Percentiles rank a stretch among this genome's conserved stretches.
Conservation (phyloP, 495 filamentous ascomycete genomes). For the Talaromyces proteolyticus region DNA sequence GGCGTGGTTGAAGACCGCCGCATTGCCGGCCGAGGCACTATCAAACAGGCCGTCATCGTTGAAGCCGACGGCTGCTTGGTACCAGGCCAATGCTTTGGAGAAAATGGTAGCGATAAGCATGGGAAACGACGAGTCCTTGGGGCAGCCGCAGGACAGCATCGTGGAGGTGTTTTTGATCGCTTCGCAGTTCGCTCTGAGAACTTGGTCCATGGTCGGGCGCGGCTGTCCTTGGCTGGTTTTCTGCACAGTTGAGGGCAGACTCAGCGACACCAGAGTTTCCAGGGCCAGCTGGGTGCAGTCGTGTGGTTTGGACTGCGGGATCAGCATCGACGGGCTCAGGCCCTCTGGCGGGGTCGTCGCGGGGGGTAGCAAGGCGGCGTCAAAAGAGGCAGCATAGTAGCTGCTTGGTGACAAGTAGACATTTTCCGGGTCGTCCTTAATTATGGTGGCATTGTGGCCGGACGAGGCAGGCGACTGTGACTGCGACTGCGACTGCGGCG, state of each 20-base stretch:
- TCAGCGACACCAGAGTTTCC: conserved; percentile 2
- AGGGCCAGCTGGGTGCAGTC: conserved; percentile 7
- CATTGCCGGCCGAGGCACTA: background rate
- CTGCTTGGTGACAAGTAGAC: conserved; percentile 8
- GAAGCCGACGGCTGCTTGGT: conserved; percentile 4
- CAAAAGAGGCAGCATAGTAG: conserved; percentile 5
- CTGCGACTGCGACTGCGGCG: background rate
- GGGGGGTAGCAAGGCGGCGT: background rate
- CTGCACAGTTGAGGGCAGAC: conserved; percentile 5
- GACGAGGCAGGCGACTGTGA: background rate
- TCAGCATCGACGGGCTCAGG: conserved; percentile 1
- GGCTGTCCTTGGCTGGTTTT: conserved; percentile 5
- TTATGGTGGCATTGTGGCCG: background rate
- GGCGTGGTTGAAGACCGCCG: background rate
- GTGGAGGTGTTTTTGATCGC: conserved; percentile 13
- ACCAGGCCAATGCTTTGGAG: conserved; percentile 9
- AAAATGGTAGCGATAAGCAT: conserved; percentile 8
- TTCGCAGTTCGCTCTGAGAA: conserved; percentile 13
- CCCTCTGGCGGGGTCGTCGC: conserved; percentile 2
- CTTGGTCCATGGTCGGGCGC: conserved; percentile 17
- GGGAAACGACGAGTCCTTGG: conserved; percentile 6
- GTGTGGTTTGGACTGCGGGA: conserved; percentile 2
- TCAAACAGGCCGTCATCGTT: background rate
- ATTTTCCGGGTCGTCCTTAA: conserved; percentile 4
- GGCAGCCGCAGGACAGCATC: conserved; percentile 9